These are phyloP conservation scores for Micractinium conductrix DNA, from an alignment of 139 green algal species.

Conservation along the genomic window DNA sequence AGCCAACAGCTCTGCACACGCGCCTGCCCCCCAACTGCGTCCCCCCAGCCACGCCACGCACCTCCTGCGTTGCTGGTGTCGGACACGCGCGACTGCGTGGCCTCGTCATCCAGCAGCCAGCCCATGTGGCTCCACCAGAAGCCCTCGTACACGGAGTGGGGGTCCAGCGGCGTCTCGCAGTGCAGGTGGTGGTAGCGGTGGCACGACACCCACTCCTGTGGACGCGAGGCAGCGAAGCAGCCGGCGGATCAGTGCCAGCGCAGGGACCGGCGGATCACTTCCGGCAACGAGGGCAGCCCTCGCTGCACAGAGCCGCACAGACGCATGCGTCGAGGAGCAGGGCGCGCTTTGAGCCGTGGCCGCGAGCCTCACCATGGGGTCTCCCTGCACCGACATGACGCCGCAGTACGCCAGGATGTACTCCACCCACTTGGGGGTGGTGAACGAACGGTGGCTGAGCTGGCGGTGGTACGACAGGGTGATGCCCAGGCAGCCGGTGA, in stretches of 20 bases:
- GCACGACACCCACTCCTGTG: conserved; percentile 52
- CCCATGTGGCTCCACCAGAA: conserved; percentile 98
- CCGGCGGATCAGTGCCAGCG: not conserved
- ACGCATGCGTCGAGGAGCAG: too few relatives aligned
- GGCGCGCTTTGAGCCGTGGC: not conserved
- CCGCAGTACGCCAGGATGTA: conserved; percentile 98
- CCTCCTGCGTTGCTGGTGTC: conserved; percentile 79
- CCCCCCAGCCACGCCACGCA: not conserved
- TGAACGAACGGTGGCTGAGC: conserved; percentile 92
- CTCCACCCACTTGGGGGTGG: conserved; percentile 98
- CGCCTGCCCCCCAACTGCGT: not conserved
- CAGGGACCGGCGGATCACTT: not conserved
- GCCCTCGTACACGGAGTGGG: conserved; percentile 98
- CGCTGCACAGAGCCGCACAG: not conserved
- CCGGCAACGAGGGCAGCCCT: not conserved
- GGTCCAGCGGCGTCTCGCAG: conserved; percentile 97
- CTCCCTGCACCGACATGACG: conserved; percentile 90
- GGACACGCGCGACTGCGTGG: conserved; percentile 77
- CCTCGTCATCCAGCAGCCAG: conserved; percentile 96
- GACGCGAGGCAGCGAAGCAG: not conserved
- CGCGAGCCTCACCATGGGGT: conserved; percentile 64
- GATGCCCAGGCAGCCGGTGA: conserved; percentile 97
- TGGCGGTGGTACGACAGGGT: conserved; percentile 96
- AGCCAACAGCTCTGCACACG: not conserved
- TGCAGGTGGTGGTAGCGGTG: conserved; percentile 97